These are phyloP conservation scores for Sclerotinia spermophila DNA, from an alignment of 2,329 filamentous ascomycete genomes.

Conservation along the genomic window DNA sequence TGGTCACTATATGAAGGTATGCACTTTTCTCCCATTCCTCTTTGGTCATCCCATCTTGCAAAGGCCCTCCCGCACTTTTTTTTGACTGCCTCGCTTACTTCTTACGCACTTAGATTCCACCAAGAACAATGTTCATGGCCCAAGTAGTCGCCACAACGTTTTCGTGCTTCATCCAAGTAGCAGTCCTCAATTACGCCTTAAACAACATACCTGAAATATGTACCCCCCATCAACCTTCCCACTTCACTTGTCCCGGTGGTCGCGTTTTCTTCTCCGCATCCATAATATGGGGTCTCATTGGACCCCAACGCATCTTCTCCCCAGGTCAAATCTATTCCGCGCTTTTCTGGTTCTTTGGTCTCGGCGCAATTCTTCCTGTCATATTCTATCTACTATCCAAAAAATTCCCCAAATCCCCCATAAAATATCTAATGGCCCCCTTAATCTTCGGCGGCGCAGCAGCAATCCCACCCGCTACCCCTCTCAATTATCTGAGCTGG, in stretches of 20 bases:
- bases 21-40: neutral
- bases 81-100: neutral
- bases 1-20: slow-evolving; percentile 48
- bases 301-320: slow-evolving; percentile 49
- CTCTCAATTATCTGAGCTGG: slow-evolving; percentile 70
- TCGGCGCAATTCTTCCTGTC: slow-evolving; percentile 32
- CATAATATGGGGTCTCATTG: slow-evolving; percentile 71
- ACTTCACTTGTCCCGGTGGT: slow-evolving; percentile 52
- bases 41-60: neutral
- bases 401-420: slow-evolving; percentile 56
- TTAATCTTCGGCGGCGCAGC: slow-evolving; percentile 29
- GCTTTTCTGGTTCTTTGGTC: slow-evolving; percentile 35
- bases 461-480: slow-evolving; percentile 61
- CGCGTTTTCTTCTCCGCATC: slow-evolving; percentile 65
- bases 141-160: slow-evolving; percentile 55
- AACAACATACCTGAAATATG: slow-evolving; percentile 62
- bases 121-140: slow-evolving; percentile 40
- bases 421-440: slow-evolving; percentile 42
- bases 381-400: slow-evolving; percentile 42
- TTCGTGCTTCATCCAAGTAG: slow-evolving; percentile 62
- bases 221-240: slow-evolving; percentile 49
- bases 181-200: slow-evolving; percentile 60
- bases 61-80: no score
- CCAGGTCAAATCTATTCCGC: slow-evolving; percentile 29
- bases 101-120: slow-evolving; percentile 27